phyloP scores from a whole-genome alignment of 2,329 filamentous ascomycete species.

The Epichloe bromicola region DNA sequence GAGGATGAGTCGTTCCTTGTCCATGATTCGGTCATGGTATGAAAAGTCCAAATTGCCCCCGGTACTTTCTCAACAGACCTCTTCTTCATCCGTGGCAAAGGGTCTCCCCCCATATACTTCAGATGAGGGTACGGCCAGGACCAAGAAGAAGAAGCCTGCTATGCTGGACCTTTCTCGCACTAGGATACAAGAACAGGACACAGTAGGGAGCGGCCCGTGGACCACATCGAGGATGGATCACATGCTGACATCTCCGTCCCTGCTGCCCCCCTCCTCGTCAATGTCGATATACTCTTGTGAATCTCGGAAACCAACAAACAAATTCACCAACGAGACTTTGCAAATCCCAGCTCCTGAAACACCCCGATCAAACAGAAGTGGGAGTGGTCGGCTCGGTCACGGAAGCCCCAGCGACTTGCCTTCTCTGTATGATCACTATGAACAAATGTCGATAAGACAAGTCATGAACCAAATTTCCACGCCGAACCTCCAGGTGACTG shows the following conservation, averaged over 20 bases:
- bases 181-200: not conserved
- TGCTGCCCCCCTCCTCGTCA: conserved; percentile 24
- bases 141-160: conserved; percentile 33
- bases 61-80: conserved; percentile 46
- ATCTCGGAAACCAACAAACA: conserved; percentile 18
- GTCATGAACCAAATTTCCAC: conserved; percentile 18
- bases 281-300: conserved; percentile 13
- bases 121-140: conserved; percentile 18
- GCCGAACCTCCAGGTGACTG: conserved; percentile 1
- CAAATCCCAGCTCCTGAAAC: conserved; percentile 11
- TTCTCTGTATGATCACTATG: conserved; percentile 45
- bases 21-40: conserved; percentile 44
- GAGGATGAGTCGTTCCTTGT: conserved; percentile 36
- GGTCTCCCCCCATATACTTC: conserved; percentile 38
- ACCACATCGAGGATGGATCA: conserved; percentile 23
- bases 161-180: conserved; percentile 34
- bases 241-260: conserved; percentile 28
- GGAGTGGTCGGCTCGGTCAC: conserved; percentile 12
- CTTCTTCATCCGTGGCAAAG: conserved; percentile 44
- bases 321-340: conserved; percentile 24
- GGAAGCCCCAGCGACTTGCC: conserved; percentile 28
- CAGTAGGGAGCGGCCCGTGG: not conserved
- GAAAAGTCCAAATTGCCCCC: conserved; percentile 43
- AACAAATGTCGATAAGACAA: conserved; percentile 39
- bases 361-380: conserved; percentile 14